A percentile compares a stretch with the other conserved stretches of the same genome.
Conservation (phyloP, 352 stramenopile species). For the Nothophytophthora sp. region DNA sequence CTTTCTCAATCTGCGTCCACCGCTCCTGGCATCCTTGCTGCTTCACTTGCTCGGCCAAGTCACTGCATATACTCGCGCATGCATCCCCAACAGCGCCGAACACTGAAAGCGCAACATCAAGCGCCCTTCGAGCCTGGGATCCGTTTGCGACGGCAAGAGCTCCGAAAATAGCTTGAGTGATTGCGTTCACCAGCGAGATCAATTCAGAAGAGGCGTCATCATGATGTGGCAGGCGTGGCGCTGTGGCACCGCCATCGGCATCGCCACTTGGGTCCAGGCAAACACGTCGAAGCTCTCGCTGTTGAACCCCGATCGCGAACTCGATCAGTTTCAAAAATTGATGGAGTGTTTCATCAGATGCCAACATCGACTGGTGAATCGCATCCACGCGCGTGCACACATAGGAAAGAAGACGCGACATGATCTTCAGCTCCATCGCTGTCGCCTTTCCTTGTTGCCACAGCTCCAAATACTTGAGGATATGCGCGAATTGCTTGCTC, state of each 20-base stretch:
- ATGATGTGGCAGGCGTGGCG: constrained; percentile 2
- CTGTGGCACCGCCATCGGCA: neutral
- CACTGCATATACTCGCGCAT: constrained; percentile 24
- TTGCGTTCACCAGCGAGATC: constrained; percentile 46
- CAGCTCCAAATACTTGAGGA: constrained; percentile 41
- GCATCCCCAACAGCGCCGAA: constrained; percentile 27
- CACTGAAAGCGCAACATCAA: constrained; percentile 23
- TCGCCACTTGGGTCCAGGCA: neutral
- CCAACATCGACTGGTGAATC: constrained; percentile 32
- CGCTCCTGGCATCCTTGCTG: constrained; percentile 2
- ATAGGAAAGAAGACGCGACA: constrained; percentile 38
- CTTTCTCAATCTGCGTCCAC: constrained; percentile 20
- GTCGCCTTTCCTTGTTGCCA: constrained; percentile 33
- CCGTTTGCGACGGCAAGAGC: constrained; percentile 3
- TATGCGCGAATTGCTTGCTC: constrained; percentile 39
- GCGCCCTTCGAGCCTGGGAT: neutral
- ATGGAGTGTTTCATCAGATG: constrained; percentile 24
- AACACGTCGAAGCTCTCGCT: constrained; percentile 18
- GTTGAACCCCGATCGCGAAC: constrained; percentile 35
- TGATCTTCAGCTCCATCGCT: constrained; percentile 46
- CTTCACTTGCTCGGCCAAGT: constrained; percentile 14
- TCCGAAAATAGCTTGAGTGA: constrained; percentile 41
- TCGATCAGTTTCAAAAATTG: constrained; percentile 38
- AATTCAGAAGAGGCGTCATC: constrained; percentile 32
- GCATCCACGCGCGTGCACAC: constrained; percentile 33